Base-by-base conservation (phyloP, 1,284 basidiomycete species). In the Ustilago nuda region DNA sequence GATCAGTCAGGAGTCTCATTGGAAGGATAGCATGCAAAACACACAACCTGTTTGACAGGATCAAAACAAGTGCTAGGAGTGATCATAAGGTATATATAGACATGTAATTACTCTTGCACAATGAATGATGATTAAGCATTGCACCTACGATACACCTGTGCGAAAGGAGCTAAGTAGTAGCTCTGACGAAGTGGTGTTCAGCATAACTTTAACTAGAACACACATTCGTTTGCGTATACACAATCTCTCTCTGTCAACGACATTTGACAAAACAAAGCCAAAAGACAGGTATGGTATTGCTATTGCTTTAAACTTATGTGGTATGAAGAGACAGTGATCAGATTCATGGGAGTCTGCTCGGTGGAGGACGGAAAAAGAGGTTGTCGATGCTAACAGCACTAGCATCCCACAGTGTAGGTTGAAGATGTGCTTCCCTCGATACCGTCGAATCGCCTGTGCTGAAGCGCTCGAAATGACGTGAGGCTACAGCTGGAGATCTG, bases 301-400 rank as follows among this genome's bases (percentile, higher is more conserved):
- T 45, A 19, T 11, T 13, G 23, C 23, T 27, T 27, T 27, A 27
- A 27, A 27, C 23, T 27, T 3, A 41, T 6, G 7, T 15, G 51
- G 17, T 52, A 27, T 9, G 33, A 30, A 12, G 32, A 30, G 12
- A 30, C 35, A 45, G 12, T 35, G 13, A 13, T 54, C 48, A 66
- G 8, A 5, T n/a, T 7, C 54, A 57, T n/a, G 55, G 54, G 41
- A n/a, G 4, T n/a, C 41, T 32, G 27, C n/a, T 32, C 8, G 55
- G 60, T 2, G 72, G 72, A 33, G 66, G 63, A 1, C 72, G 63
- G 32, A 74, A 74, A 46, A 74, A 74, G 17, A 70, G 60, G 30
- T 63, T 57, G 30, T 70, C 64, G 11, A 64, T 9, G 30, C 43
- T 52, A 8, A 65, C 63, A 7, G 52, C 33, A 48, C 53, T 70